Percentiles rank a stretch among this genome's conserved stretches.
These are phyloP conservation scores for Penicillium parvum DNA, from an alignment of 495 filamentous ascomycete genomes.

Conservation along the genomic window DNA sequence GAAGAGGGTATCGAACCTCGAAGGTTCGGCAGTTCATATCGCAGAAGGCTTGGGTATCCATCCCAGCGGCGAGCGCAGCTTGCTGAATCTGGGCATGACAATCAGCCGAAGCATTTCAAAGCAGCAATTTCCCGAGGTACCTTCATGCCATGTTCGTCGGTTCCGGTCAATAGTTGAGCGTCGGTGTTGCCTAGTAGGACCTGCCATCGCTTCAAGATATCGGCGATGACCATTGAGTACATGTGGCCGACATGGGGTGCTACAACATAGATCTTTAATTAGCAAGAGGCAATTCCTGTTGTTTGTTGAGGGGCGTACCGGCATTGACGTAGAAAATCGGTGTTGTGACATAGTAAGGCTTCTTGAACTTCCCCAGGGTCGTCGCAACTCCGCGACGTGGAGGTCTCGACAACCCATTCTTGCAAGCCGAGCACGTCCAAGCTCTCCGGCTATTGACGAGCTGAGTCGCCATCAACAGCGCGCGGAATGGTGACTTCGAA, in stretches of 20 bases:
- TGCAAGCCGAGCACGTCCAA: constrained; percentile 34
- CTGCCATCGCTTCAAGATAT: constrained; percentile 92
- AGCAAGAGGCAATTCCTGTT: constrained; percentile 1
- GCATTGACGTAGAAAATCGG: constrained; percentile 99
- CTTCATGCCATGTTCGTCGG: constrained; percentile 98
- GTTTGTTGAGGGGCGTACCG: constrained; percentile 45
- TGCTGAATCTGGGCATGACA: constrained; percentile 62
- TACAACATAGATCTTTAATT: constrained; percentile 27
- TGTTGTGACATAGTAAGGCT: constrained; percentile 94
- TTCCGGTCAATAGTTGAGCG: constrained; percentile 81
- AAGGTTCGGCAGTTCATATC: constrained; percentile 52
- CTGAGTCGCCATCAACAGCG: constrained; percentile 31
- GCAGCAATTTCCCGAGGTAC: constrained; percentile 21
- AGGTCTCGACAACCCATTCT: constrained; percentile 10
- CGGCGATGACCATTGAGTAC: constrained; percentile 85
- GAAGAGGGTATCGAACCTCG: constrained; percentile 24
- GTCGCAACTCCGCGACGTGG: constrained; percentile 35
- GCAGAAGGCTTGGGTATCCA: constrained; percentile 60
- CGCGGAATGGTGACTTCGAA: constrained; percentile 26
- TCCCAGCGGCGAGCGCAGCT: constrained; percentile 63
- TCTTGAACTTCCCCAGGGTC: constrained; percentile 39
- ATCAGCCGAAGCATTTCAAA: constrained; percentile 14
- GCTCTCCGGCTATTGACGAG: constrained; percentile 21
- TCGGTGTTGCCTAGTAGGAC: constrained; percentile 59
- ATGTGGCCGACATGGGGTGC: constrained; percentile 94